Base-by-base conservation (phyloP, 805 yeast genomes). In the Schizosaccharomyces osmophilus region DNA sequence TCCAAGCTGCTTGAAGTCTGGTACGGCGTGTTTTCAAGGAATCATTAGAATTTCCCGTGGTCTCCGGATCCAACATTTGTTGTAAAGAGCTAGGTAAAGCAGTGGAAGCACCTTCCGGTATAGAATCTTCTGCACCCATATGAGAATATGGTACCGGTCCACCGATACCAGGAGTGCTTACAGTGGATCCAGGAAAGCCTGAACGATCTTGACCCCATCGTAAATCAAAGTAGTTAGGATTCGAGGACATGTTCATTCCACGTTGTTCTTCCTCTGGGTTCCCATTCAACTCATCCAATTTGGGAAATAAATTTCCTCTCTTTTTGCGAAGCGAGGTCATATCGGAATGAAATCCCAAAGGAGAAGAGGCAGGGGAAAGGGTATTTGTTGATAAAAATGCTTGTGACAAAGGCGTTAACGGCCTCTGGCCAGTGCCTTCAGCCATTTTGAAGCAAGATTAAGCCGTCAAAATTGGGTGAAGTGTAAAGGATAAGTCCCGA, bases 321-420 rank as follows among this genome's bases (percentile, higher is more conserved):
- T 51, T 51, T 51, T 29, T 51, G 26, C 57, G 57, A 22, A 51
- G 57, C n/a, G 36, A 22, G 11, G 57, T 5, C 22, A 29, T 5
- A 17, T 51, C 57, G 26, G 57, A 51, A 51, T 51, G 57, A 29
- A 51, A 51, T 5, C 31, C 19, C 11, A 51, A 29, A 24, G 57
- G 57, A 29, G 57, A 51, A 29, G 57, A 24, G 6, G 36, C 57
- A 51, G 57, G 57, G 11, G 57, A 51, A 8, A 51, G 36, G 26
- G 31, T 51, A 29, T 51, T 51, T 5, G 57, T 51, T 24, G 57
- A 22, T 17, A 51, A 29, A 51, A 51, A 51, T 51, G 57, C 57
- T 29, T 51, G 57, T 29, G 57, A 51, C 36, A 51, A 51, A 51
- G 57, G 57, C 57, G 57, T 51, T 29, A 51, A 51, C n/a, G 57